Conservation (phyloP, 768 basidiomycete species). For the Phylloporus rhodoxanthus region DNA sequence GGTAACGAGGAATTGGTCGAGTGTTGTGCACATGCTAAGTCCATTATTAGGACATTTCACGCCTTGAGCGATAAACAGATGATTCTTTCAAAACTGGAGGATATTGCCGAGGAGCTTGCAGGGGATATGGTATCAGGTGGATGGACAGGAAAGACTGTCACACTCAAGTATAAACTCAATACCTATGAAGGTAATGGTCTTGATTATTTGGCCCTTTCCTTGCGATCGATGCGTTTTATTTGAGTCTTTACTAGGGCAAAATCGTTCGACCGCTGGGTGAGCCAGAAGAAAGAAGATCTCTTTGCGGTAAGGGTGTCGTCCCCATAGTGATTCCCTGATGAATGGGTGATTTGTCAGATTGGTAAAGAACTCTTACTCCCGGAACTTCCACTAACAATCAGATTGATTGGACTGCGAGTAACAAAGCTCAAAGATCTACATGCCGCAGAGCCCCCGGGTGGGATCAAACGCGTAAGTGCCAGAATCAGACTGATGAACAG, state of each 20-base stretch:
- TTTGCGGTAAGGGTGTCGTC: constrained; percentile 48
- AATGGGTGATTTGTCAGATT: constrained; percentile 39
- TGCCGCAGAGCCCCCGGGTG: constrained; percentile 37
- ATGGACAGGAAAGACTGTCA: constrained; percentile 86
- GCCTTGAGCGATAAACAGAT: constrained; percentile 57
- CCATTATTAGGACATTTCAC: constrained; percentile 60
- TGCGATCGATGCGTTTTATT: constrained; percentile 6
- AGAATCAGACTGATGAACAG: background rate
- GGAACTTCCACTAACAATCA: constrained; percentile 72
- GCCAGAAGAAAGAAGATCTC: constrained; percentile 67
- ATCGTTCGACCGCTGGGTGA: constrained; percentile 73
- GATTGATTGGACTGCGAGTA: constrained; percentile 83
- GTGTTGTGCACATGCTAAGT: background rate
- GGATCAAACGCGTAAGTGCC: constrained; percentile 68
- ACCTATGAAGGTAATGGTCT: constrained; percentile 65
- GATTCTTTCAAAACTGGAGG: constrained; percentile 72
- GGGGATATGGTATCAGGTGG: constrained; percentile 71
- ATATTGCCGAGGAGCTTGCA: constrained; percentile 76
- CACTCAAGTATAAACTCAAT: constrained; percentile 89
- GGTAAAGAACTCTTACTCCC: constrained; percentile 78
- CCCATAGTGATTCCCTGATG: background rate
- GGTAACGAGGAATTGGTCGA: constrained; percentile 36
- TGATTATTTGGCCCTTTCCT: background rate
- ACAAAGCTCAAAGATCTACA: constrained; percentile 85
- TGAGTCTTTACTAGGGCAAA: constrained; percentile 78